Percentiles rank a stretch among this genome's conserved stretches.
Evolutionary conservation across 2,329 filamentous ascomycete genomes (phyloP).

Genomic region (Ophiocordyceps unilateralis): DNA sequence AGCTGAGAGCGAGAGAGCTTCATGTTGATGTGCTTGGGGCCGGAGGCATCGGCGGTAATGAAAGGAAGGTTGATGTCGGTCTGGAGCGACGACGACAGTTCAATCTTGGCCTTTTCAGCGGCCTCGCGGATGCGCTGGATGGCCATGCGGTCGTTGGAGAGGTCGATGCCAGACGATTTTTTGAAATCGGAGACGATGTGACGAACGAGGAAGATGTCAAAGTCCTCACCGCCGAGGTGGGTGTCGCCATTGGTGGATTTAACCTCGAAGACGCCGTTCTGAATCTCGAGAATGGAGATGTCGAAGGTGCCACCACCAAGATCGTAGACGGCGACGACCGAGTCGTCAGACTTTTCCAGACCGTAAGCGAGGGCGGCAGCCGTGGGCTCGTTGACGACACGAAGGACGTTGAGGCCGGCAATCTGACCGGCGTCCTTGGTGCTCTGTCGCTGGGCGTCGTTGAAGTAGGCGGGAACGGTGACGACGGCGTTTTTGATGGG

Average conservation of each 20-base stretch:
- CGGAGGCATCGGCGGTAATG: constrained; percentile 90
- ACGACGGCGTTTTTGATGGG: constrained; percentile 90
- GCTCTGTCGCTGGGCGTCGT: constrained; percentile 92
- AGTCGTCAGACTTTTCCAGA: constrained; percentile 84
- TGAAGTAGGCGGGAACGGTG: constrained; percentile 96
- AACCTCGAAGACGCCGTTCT: constrained; percentile 96
- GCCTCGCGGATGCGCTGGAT: constrained; percentile 98
- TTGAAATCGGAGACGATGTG: constrained; percentile 93
- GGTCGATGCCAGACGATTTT: constrained; percentile 83
- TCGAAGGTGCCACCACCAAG: constrained; percentile 97
- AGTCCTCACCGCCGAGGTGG: constrained; percentile 95
- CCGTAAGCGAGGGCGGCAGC: constrained; percentile 91
- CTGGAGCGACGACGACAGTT: constrained; percentile 84
- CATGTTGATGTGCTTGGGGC: constrained; percentile 95
- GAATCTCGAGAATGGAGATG: constrained; percentile 95
- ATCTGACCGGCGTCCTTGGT: constrained; percentile 98
- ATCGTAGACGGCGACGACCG: constrained; percentile 90
- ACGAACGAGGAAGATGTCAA: constrained; percentile 86
- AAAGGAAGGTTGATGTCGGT: constrained; percentile 98
- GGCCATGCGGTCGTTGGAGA: constrained; percentile 87
- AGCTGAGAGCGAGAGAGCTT: constrained; percentile 89
- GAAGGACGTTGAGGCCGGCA: constrained; percentile 85
- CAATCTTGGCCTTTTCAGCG: constrained; percentile 98
- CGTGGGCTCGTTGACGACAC: constrained; percentile 96
- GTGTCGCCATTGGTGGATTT: constrained; percentile 99